Conservation (phyloP, 2,329 filamentous ascomycete species). For the Chrysoporthe puriensis region DNA sequence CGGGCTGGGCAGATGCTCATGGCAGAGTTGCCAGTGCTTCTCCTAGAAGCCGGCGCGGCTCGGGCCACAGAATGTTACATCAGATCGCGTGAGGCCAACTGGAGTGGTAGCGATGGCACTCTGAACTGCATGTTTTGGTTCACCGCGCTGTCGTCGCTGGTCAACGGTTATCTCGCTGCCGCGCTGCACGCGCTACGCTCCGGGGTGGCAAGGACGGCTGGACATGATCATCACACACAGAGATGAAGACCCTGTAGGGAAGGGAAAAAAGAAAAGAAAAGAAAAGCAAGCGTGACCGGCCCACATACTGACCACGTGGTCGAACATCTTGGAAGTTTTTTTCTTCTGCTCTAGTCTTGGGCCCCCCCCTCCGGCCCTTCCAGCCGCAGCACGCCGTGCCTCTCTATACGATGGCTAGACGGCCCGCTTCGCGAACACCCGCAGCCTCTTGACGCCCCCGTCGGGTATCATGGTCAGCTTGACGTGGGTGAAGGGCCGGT, state of each 20-base stretch:
- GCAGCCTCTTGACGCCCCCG: slow-evolving; percentile 86
- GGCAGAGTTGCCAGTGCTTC: neutral
- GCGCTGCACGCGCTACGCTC: neutral
- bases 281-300: neutral
- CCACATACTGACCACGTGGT: neutral
- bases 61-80: neutral
- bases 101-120: neutral
- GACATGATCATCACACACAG: neutral
- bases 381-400: neutral
- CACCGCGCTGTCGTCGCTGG: neutral
- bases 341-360: neutral
- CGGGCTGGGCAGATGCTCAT: neutral
- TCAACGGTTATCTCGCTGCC: neutral
- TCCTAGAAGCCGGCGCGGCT: neutral
- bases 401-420: slow-evolving; percentile 19
- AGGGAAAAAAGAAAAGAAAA: neutral
- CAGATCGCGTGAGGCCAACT: neutral
- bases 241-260: neutral
- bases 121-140: neutral
- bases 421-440: slow-evolving; percentile 71
- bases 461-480: slow-evolving; percentile 94
- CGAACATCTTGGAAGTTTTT: neutral
- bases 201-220: neutral
- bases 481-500: slow-evolving; percentile 73
- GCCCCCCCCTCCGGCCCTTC: neutral